These are phyloP conservation scores for Limonomyces culmigenus DNA, from an alignment of 1,284 basidiomycete species.

Conservation along the genomic window DNA sequence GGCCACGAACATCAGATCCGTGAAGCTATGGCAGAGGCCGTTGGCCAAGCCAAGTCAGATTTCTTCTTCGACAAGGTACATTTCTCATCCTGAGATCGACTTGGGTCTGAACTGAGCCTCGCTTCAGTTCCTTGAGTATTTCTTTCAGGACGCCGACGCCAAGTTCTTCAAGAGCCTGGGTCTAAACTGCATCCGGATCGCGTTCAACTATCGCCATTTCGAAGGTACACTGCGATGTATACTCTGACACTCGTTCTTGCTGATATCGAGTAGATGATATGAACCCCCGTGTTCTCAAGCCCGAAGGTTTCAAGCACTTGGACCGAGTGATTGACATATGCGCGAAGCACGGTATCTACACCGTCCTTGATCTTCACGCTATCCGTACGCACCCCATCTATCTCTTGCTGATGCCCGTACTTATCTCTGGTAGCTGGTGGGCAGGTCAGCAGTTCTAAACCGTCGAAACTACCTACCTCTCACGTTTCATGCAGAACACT, in stretches of 20 bases:
- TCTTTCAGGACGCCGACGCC: conserved; percentile 57
- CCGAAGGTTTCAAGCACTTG: conserved; percentile 44
- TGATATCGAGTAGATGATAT: conserved; percentile 29
- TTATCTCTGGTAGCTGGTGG: conserved; percentile 3
- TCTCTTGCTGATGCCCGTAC: too few species aligned
- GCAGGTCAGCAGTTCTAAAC: conserved; percentile 7
- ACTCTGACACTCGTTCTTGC: neutral
- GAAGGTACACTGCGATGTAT: conserved; percentile 22
- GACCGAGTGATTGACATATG: conserved; percentile 44
- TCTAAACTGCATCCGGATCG: conserved; percentile 53
- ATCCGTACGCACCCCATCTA: conserved; percentile 3
- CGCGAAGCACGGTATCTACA: conserved; percentile 38
- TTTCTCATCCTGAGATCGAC: conserved; percentile 2
- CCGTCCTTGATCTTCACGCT: conserved; percentile 46
- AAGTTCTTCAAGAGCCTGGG: conserved; percentile 52
- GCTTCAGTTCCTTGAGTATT: conserved; percentile 50
- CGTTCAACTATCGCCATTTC: conserved; percentile 53
- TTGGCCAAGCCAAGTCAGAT: conserved; percentile 51
- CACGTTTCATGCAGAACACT: conserved; percentile 42
- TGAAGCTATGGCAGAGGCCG: conserved; percentile 40
- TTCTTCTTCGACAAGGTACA: conserved; percentile 65
- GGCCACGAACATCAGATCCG: conserved; percentile 52
- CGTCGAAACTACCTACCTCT: too few species aligned
- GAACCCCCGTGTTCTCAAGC: conserved; percentile 44
- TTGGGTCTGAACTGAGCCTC: conserved; percentile 1